Evolutionary conservation across 495 filamentous ascomycete species (phyloP).

Genomic region (Xylona heveae): DNA sequence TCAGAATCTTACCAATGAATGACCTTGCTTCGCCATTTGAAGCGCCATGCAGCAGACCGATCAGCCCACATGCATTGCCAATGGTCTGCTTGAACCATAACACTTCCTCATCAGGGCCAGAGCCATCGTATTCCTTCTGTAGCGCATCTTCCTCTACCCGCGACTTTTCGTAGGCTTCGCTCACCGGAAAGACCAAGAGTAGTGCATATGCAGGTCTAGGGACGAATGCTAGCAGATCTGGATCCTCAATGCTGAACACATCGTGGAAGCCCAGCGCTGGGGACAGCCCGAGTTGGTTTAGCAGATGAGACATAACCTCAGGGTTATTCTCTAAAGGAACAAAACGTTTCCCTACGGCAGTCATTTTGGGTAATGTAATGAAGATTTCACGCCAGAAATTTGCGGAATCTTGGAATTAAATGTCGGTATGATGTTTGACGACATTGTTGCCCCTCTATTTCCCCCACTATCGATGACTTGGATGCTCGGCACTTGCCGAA

Average conservation of each 20-base stretch:
- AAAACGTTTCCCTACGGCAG: neutral
- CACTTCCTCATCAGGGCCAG: constrained; percentile 28
- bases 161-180: constrained; percentile 25
- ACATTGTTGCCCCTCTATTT: too few relatives aligned
- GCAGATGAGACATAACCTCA: constrained; percentile 29
- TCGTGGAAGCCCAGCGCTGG: constrained; percentile 32
- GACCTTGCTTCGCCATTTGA: constrained; percentile 26
- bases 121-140: constrained; percentile 24
- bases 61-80: constrained; percentile 41
- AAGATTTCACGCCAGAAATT: neutral
- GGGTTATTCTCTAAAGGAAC: constrained; percentile 35
- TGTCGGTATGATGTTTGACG: too few relatives aligned
- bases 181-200: constrained; percentile 30
- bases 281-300: constrained; percentile 31
- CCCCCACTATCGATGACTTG: too few relatives aligned
- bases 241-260: constrained; percentile 30
- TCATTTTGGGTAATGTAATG: neutral
- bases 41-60: constrained; percentile 36
- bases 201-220: constrained; percentile 35
- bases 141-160: constrained; percentile 7
- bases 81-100: constrained; percentile 48
- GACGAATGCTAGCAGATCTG: constrained; percentile 30
- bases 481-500: too few relatives aligned
- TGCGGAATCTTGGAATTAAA: too few relatives aligned
- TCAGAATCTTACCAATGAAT: constrained; percentile 20